Evolutionary conservation across 1,284 basidiomycete genomes (phyloP), one percentile per base, ranked within the genome.

Genomic region (Spongispora temasekensis): DNA sequence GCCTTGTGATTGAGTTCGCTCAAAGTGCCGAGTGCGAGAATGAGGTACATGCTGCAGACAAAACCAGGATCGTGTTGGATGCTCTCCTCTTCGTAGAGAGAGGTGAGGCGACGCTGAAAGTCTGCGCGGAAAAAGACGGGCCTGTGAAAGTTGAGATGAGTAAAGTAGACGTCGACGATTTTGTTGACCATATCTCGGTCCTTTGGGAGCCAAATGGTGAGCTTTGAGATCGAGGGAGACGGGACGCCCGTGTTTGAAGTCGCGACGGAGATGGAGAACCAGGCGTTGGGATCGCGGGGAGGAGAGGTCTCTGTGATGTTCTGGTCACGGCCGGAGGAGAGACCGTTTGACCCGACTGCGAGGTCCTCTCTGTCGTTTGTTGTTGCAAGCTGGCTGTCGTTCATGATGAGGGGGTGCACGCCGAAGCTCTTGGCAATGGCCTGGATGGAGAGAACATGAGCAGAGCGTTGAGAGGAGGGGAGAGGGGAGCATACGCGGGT

Each of bases 351-450:
- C 37, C 89, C 90, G 30, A 91, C 87, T 2, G 88, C 88, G 8
- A 92, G 79, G 70, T 91, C 90, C 68, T 92, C 90, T 65, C 75
- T 85, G 69, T 89, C 88, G 19, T 71, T 72, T 27, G 73, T 64
- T 13, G 72, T 67, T n/a, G 76, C 77, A 50, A 89, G 76, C 58
- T 83, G 81, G 62, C 89, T 78, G 63, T 86, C 86, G 63, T 78
- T 83, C 57, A 90, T 83, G 63, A 93, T 91, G 37, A 82, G 80
- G 25, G 83, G 78, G 55, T 87, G 83, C 28, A 93, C 90, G 58
- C 91, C 91, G 68, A 93, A 93, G 68, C 81, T 87, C 76, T 88
- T 90, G 53, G 88, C 90, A 44, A 93, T 81, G 15, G 89, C 83
- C 80, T 86, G 64, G n/a, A 58, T 58, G 51, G n/a, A n/a, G n/a